A percentile compares a stretch with the other conserved stretches of the same genome.
phyloP scores from a whole-genome alignment of 176 grass and related monocot genomes.

The Oryza officinalis region DNA sequence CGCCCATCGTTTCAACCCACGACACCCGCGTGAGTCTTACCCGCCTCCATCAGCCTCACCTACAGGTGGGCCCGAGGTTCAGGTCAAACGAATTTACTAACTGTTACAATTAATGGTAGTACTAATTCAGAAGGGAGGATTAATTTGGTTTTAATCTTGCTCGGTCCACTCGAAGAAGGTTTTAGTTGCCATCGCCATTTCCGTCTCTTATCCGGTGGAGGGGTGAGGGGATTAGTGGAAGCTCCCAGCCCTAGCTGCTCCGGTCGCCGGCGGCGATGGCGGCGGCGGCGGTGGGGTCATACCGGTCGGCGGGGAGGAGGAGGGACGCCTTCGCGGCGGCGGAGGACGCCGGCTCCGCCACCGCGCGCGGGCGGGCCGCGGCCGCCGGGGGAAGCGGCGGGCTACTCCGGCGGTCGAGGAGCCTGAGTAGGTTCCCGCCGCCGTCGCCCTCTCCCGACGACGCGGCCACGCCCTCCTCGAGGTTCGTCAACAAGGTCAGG shows the following conservation, averaged over 20 bases:
- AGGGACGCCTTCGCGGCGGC: constrained; percentile 24
- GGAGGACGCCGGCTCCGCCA: constrained; percentile 36
- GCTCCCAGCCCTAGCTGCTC: constrained; percentile 37
- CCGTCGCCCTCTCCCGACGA: constrained; percentile 57
- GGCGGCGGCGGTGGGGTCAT: constrained; percentile 19
- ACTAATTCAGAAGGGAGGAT: neutral
- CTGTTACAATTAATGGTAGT: neutral
- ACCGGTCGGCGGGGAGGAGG: constrained; percentile 33
- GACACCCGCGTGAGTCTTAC: neutral
- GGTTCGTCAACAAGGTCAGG: constrained; percentile 77
- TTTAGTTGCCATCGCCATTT: constrained; percentile 27
- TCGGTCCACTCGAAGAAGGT: constrained; percentile 12
- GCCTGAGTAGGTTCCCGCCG: constrained; percentile 75
- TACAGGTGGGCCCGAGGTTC: neutral
- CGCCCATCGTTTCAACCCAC: neutral
- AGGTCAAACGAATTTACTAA: neutral
- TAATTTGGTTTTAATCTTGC: neutral
- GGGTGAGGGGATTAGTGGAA: neutral
- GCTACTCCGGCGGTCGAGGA: constrained; percentile 58
- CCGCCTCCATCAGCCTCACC: neutral
- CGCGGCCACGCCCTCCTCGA: constrained; percentile 57
- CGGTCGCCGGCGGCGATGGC: neutral
- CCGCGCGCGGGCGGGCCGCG: constrained; percentile 33
- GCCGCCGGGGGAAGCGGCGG: neutral
- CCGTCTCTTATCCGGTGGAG: constrained; percentile 5